Evolutionary conservation across 192 early-diverging fungal species (phyloP).

Genomic region (Coemansia sp.): DNA sequence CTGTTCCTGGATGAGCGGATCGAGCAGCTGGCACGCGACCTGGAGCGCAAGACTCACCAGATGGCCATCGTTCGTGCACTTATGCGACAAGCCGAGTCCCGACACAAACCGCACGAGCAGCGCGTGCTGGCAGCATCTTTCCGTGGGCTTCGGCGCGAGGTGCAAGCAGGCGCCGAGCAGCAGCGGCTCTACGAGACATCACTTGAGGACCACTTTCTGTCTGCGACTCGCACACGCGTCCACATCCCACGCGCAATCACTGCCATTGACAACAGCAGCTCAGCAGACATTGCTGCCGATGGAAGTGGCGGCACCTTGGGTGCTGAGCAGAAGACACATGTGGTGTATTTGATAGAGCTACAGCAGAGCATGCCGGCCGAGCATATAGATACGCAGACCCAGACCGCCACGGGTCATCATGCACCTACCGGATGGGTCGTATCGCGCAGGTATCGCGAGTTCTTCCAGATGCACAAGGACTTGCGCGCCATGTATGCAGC

Average conservation of each 20-base stretch:
- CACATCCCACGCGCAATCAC: conserved; percentile 43
- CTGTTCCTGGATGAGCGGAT: conserved; percentile 62
- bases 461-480: conserved; percentile 74
- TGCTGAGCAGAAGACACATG: conserved; percentile 9
- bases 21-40: conserved; percentile 52
- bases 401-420: not conserved
- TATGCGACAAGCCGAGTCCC: conserved; percentile 60
- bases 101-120: conserved; percentile 59
- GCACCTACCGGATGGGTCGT: conserved; percentile 67
- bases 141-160: conserved; percentile 57
- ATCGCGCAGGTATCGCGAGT: conserved; percentile 82
- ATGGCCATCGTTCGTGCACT: conserved; percentile 67
- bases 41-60: conserved; percentile 62
- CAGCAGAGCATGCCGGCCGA: conserved; percentile 54
- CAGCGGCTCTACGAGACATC: conserved; percentile 61
- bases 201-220: conserved; percentile 62
- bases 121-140: conserved; percentile 65
- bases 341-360: conserved; percentile 64
- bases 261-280: not conserved
- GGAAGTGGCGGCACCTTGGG: not conserved
- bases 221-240: conserved; percentile 50
- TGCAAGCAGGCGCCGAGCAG: conserved; percentile 62
- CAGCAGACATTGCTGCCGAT: not conserved
- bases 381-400: conserved; percentile 3
- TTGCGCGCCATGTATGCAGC: conserved; percentile 58